Evolutionary conservation across 208 protist species (phyloP).

Genomic region (Endotrypanum monterogeii): DNA sequence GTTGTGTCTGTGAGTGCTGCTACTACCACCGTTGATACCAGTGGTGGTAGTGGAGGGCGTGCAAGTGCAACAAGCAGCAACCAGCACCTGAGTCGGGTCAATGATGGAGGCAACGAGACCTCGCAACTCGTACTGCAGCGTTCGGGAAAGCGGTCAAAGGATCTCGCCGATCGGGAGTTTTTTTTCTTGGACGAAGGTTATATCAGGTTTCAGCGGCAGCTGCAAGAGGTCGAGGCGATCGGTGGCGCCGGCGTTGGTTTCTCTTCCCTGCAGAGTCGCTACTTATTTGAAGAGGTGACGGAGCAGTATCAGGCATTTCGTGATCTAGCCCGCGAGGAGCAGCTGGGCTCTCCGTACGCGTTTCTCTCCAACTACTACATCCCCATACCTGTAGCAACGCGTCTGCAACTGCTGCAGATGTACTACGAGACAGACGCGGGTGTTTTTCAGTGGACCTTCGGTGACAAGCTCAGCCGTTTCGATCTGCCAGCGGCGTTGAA

Average conservation of each 20-base stretch:
- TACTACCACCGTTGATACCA: background rate
- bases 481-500: conserved; percentile 30
- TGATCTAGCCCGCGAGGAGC: conserved; percentile 53
- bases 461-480: conserved; percentile 58
- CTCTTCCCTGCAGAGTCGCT: conserved; percentile 39
- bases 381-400: conserved; percentile 60
- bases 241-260: conserved; percentile 21
- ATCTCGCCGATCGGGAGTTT: conserved; percentile 11
- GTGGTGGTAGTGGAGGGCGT: background rate
- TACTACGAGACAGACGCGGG: conserved; percentile 78
- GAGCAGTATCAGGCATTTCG: conserved; percentile 84
- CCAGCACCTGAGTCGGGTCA: background rate
- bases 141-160: conserved; percentile 2
- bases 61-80: background rate
- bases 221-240: conserved; percentile 43
- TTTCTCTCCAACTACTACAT: conserved; percentile 82
- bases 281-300: conserved; percentile 64
- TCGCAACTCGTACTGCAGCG: background rate
- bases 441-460: conserved; percentile 75
- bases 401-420: conserved; percentile 63
- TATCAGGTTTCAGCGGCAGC: conserved; percentile 49
- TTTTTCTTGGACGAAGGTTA: conserved; percentile 54
- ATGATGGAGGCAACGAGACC: background rate
- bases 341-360: conserved; percentile 71
- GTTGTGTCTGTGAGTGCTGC: background rate